Evolutionary conservation across 2,329 filamentous ascomycete species (phyloP).

Genomic region (Ophiostoma montium): DNA sequence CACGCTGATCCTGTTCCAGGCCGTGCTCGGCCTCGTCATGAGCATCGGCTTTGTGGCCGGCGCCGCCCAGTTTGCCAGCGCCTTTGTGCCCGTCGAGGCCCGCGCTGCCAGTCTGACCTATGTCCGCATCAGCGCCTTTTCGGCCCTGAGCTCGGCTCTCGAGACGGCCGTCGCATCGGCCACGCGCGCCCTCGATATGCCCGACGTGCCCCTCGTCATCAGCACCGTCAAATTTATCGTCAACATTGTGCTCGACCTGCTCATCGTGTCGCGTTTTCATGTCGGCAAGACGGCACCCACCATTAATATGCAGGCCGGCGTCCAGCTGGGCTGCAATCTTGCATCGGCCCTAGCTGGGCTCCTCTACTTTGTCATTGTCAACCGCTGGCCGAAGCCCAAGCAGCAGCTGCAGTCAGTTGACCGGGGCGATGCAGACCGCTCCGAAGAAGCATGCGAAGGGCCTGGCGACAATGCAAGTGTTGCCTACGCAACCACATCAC

Average conservation of each 20-base stretch:
- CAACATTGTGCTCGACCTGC: slow-evolving; percentile 53
- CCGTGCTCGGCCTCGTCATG: slow-evolving; percentile 41
- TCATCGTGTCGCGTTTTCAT: slow-evolving; percentile 53
- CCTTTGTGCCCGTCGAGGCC: slow-evolving; percentile 49
- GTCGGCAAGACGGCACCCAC: slow-evolving; percentile 38
- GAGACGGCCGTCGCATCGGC: slow-evolving; percentile 47
- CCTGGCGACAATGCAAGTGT: neutral
- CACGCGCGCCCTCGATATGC: slow-evolving; percentile 52
- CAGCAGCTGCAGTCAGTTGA: neutral
- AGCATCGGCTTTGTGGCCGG: slow-evolving; percentile 43
- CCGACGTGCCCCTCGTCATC: slow-evolving; percentile 54
- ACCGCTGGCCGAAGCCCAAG: neutral
- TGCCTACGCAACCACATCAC: neutral
- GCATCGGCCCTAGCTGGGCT: slow-evolving; percentile 40
- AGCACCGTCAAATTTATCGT: slow-evolving; percentile 47
- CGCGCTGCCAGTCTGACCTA: slow-evolving; percentile 45
- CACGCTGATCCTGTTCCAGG: slow-evolving; percentile 49
- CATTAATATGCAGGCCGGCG: slow-evolving; percentile 49
- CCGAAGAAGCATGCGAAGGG: too few relatives aligned
- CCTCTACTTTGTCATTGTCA: slow-evolving; percentile 38
- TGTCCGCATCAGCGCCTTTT: slow-evolving; percentile 49
- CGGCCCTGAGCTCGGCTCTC: slow-evolving; percentile 45
- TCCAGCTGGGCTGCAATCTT: slow-evolving; percentile 48
- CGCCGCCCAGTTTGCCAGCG: slow-evolving; percentile 38
- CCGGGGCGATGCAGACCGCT: too few relatives aligned